These are phyloP conservation scores for Ogataea salicorniae DNA, from an alignment of 805 yeast genomes.

Conservation along the genomic window DNA sequence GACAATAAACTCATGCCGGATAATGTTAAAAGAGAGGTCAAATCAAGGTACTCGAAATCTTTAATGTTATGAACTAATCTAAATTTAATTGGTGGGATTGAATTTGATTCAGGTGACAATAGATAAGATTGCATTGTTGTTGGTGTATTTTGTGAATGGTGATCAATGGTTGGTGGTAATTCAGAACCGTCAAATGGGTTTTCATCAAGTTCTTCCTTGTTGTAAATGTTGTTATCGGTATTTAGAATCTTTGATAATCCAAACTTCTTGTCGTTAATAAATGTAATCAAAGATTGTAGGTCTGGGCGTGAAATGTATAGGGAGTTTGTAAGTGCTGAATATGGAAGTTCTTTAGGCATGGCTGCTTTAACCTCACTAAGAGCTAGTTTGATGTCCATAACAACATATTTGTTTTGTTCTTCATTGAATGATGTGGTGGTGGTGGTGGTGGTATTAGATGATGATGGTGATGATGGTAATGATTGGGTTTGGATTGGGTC, in stretches of 20 bases:
- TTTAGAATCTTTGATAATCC: conserved; percentile 21
- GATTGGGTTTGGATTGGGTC: not conserved
- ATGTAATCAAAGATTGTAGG: conserved; percentile 55
- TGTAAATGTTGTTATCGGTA: not conserved
- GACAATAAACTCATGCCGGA: conserved; percentile 10
- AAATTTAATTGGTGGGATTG: conserved; percentile 34
- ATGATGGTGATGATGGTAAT: not conserved
- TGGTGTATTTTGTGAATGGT: conserved; percentile 5
- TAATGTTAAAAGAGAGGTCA: conserved; percentile 21
- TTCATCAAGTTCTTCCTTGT: conserved; percentile 11
- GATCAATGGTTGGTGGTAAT: conserved; percentile 13
- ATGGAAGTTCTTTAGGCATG: conserved; percentile 44
- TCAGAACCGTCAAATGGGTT: conserved; percentile 28
- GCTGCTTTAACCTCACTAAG: conserved; percentile 59
- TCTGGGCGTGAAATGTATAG: conserved; percentile 57
- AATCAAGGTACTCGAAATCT: conserved; percentile 36
- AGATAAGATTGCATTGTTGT: no score
- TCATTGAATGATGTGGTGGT: conserved; percentile 13
- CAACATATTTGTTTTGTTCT: conserved; percentile 46
- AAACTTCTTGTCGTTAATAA: conserved; percentile 45
- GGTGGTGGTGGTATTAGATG: conserved; percentile 7
- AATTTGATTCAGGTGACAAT: conserved; percentile 11
- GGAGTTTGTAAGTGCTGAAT: conserved; percentile 44
- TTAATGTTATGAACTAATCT: conserved; percentile 43
- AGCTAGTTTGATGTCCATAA: conserved; percentile 61